Percentiles rank a stretch among this genome's conserved stretches.
Evolutionary conservation across 2,329 filamentous ascomycete species (phyloP).

Genomic region (Fonsecaea monophora): DNA sequence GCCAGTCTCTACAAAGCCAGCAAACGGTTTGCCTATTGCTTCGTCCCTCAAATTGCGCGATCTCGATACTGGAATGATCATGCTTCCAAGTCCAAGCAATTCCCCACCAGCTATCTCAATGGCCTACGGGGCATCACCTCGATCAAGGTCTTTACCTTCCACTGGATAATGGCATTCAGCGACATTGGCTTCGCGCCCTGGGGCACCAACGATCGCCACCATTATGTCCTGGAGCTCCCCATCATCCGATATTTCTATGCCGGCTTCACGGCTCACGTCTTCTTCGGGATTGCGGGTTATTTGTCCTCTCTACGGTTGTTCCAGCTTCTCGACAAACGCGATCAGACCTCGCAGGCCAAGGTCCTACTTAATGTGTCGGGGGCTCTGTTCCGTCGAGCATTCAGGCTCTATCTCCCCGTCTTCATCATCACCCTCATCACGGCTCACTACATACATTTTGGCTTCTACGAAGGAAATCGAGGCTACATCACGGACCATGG

Average conservation of each 20-base stretch:
- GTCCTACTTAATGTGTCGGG: conserved; percentile 51
- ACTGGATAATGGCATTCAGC: conserved; percentile 50
- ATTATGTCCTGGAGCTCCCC: conserved; percentile 47
- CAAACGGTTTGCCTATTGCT: conserved; percentile 38
- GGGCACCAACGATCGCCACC: conserved; percentile 43
- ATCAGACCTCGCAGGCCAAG: conserved; percentile 49
- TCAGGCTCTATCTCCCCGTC: conserved; percentile 54
- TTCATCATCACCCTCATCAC: conserved; percentile 51
- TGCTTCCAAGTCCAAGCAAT: conserved; percentile 35
- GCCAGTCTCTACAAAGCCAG: conserved; percentile 29
- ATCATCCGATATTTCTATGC: conserved; percentile 54
- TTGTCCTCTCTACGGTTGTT: conserved; percentile 50
- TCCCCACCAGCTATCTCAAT: conserved; percentile 42
- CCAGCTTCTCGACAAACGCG: conserved; percentile 50
- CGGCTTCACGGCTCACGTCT: conserved; percentile 51
- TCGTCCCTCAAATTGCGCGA: conserved; percentile 35
- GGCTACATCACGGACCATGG: conserved; percentile 29
- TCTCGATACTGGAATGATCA: conserved; percentile 35
- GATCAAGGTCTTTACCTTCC: conserved; percentile 56
- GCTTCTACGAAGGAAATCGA: conserved; percentile 41
- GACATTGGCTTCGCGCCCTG: conserved; percentile 52
- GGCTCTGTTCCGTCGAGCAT: conserved; percentile 52
- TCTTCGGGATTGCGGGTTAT: conserved; percentile 58
- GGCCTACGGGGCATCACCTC: conserved; percentile 55
- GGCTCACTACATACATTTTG: conserved; percentile 52